A percentile compares a stretch with the other conserved stretches of the same genome.
Conservation (phyloP, 768 basidiomycete species). For the Trametes cingulata region DNA sequence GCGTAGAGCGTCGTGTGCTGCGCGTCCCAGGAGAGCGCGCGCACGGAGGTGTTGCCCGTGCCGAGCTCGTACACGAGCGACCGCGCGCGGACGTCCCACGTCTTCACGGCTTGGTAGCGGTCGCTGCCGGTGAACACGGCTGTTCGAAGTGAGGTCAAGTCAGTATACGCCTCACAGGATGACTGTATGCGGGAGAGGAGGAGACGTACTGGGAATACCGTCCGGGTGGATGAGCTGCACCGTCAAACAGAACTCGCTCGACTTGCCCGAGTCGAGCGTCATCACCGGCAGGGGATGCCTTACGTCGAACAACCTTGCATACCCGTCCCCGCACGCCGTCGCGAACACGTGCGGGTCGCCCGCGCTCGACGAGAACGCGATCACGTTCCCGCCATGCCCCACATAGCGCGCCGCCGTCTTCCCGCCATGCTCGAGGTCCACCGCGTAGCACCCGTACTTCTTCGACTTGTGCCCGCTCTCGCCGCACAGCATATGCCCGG, state of each 20-base stretch:
- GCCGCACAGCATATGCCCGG: constrained; percentile 29
- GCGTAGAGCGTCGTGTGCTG: constrained; percentile 36
- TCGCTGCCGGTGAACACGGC: constrained; percentile 33
- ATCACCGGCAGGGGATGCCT: constrained; percentile 38
- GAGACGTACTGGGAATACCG: constrained; percentile 37
- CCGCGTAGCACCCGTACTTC: constrained; percentile 16
- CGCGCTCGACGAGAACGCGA: constrained; percentile 35
- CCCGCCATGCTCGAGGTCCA: constrained; percentile 39
- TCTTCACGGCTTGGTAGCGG: constrained; percentile 33
- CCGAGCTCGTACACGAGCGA: constrained; percentile 40
- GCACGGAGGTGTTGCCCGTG: constrained; percentile 44
- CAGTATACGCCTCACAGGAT: not conserved
- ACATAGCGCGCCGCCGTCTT: constrained; percentile 35
- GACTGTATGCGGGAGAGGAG: not conserved
- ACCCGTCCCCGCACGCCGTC: constrained; percentile 39
- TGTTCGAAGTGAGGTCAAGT: constrained; percentile 16
- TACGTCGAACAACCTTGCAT: constrained; percentile 40
- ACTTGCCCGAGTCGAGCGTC: constrained; percentile 30
- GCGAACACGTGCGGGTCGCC: constrained; percentile 39
- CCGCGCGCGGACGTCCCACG: constrained; percentile 43
- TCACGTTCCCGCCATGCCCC: constrained; percentile 39
- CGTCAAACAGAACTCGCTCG: constrained; percentile 21
- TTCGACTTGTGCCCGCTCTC: not conserved
- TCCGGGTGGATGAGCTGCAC: constrained; percentile 36
- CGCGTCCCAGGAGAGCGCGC: constrained; percentile 35